Evolutionary conservation across 1,284 basidiomycete genomes (phyloP).

Genomic region (Irpex rosettiformis): DNA sequence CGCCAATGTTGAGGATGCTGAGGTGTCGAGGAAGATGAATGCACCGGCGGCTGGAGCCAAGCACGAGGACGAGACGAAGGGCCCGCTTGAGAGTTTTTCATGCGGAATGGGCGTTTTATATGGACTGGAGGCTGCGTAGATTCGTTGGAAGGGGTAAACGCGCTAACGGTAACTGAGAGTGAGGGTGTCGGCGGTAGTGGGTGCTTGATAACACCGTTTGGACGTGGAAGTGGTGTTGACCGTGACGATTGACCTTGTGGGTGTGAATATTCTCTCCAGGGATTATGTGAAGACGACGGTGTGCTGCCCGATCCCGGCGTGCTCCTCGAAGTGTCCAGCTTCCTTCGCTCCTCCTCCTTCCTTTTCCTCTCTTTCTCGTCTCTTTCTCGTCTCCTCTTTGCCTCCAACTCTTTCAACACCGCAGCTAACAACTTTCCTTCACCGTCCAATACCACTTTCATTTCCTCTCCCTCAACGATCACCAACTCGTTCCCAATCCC

Average conservation of each 20-base stretch:
- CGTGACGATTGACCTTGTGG: conserved; percentile 17
- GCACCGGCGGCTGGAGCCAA: not conserved
- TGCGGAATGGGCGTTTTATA: conserved; percentile 1
- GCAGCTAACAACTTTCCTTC: conserved; percentile 57
- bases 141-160: not conserved
- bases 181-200: conserved; percentile 19
- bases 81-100: conserved; percentile 1
- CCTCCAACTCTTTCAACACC: conserved; percentile 58
- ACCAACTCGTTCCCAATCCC: conserved; percentile 29
- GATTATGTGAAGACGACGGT: conserved; percentile 1
- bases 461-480: conserved; percentile 32
- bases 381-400: conserved; percentile 40
- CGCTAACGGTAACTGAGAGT: conserved; percentile 12
- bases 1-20: conserved; percentile 3
- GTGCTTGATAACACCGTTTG: conserved; percentile 10
- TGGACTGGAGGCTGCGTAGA: not conserved
- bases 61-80: not conserved
- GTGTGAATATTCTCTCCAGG: conserved; percentile 3
- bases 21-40: conserved; percentile 20
- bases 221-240: conserved; percentile 16
- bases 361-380: conserved; percentile 44
- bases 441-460: conserved; percentile 61
- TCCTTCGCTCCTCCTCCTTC: conserved; percentile 22
- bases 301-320: conserved; percentile 24
- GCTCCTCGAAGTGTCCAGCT: conserved; percentile 19